Conservation (phyloP, 768 basidiomycete genomes). For the Phaeolepiota aurea region DNA sequence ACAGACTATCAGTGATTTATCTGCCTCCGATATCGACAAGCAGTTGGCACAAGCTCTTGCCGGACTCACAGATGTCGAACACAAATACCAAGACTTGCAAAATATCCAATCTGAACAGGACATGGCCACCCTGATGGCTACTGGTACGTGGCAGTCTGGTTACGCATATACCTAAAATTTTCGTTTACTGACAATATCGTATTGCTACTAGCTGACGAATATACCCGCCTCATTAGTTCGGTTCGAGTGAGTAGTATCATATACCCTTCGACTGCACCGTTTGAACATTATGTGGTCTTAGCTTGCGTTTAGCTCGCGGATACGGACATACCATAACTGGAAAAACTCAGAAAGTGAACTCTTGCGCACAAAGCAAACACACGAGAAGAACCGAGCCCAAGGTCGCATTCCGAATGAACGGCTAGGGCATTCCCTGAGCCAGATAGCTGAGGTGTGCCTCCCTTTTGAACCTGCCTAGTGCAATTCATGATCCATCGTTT, state of each 20-base stretch:
- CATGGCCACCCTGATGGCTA: conserved; percentile 70
- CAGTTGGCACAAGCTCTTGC: conserved; percentile 65
- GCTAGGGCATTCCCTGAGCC: conserved; percentile 61
- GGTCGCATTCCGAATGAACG: conserved; percentile 67
- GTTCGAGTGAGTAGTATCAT: conserved; percentile 74
- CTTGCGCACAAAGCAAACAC: conserved; percentile 59
- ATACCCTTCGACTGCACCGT: neutral
- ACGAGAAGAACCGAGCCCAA: conserved; percentile 78
- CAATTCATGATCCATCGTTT: too few relatives aligned
- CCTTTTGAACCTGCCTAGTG: too few relatives aligned
- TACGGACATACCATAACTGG: conserved; percentile 77
- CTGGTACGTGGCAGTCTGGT: conserved; percentile 38
- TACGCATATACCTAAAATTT: too few relatives aligned
- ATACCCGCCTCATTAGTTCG: conserved; percentile 82
- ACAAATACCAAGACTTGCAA: conserved; percentile 66
- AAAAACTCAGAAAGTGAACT: conserved; percentile 73
- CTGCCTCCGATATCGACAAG: conserved; percentile 67
- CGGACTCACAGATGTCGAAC: conserved; percentile 67
- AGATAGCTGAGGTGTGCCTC: conserved; percentile 70
- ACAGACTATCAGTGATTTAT: conserved; percentile 58
- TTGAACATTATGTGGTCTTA: conserved; percentile 17
- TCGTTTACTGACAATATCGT: neutral
- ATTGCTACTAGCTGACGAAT: conserved; percentile 66
- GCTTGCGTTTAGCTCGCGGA: conserved; percentile 84
- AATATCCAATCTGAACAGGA: conserved; percentile 76